Conservation (phyloP, 176 grass and related monocot genomes). For the Poa annua region DNA sequence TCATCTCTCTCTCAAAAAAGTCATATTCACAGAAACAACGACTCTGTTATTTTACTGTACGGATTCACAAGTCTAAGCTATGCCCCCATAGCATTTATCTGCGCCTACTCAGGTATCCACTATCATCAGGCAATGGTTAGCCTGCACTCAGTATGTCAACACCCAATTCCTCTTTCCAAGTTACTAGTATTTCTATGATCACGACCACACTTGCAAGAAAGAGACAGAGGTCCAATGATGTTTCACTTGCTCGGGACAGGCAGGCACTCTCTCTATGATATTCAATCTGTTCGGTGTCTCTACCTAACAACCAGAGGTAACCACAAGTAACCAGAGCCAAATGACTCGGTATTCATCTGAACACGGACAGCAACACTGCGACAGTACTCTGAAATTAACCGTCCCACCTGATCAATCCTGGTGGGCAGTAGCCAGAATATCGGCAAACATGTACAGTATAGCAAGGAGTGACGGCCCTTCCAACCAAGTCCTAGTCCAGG, state of each 20-base stretch:
- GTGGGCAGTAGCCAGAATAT: not conserved
- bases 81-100: not conserved
- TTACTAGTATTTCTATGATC: not conserved
- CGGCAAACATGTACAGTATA: too few relatives aligned
- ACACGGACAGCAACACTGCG: not conserved
- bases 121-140: not conserved
- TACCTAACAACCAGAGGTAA: not conserved
- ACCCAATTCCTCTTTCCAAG: not conserved
- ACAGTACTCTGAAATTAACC: not conserved
- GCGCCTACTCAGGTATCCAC: not conserved
- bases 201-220: not conserved
- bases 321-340: conserved; percentile 1
- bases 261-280: not conserved
- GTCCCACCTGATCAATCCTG: not conserved
- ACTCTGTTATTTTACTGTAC: not conserved
- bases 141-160: not conserved
- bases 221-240: too few relatives aligned
- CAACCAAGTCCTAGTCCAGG: not conserved
- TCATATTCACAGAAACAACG: not conserved
- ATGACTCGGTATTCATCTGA: not conserved
- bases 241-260: not conserved
- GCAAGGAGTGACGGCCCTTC: too few relatives aligned
- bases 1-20: too few relatives aligned
- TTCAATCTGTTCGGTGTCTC: not conserved
- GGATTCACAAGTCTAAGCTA: not conserved